phyloP scores from a whole-genome alignment of 2,329 filamentous ascomycete species.

The Colletotrichum sp. region DNA sequence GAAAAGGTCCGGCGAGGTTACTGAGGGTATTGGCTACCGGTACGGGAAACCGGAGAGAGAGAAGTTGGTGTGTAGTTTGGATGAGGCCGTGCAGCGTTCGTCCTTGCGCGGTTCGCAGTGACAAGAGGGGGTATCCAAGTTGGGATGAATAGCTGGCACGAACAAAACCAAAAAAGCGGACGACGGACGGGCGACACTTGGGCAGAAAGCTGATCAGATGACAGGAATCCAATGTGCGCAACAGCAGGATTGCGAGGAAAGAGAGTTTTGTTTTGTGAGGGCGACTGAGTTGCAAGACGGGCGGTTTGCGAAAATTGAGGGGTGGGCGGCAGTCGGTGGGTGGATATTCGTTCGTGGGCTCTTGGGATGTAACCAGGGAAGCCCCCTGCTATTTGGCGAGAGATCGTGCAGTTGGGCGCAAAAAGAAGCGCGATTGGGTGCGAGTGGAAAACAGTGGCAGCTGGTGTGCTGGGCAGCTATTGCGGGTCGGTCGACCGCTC shows the following conservation, averaged over 20 bases:
- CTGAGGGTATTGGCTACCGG: slow-evolving; percentile 4
- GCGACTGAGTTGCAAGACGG: slow-evolving; percentile 7
- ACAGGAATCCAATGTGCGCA: background rate
- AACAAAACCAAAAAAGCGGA: background rate
- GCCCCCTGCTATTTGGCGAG: slow-evolving; percentile 20
- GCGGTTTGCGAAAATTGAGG: slow-evolving; percentile 19
- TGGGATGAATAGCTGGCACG: background rate
- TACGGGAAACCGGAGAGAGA: background rate
- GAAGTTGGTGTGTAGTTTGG: background rate
- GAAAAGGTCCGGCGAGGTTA: slow-evolving; percentile 15
- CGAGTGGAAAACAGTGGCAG: slow-evolving; percentile 15
- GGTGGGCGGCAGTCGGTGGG: slow-evolving; percentile 21
- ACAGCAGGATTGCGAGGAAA: background rate
- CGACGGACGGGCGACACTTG: background rate
- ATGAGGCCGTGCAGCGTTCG: slow-evolving; percentile 10
- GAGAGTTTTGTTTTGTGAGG: background rate
- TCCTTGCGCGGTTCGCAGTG: background rate
- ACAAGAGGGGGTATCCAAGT: background rate
- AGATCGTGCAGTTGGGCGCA: slow-evolving; percentile 23
- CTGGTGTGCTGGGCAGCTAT: slow-evolving; percentile 25
- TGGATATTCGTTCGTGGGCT: slow-evolving; percentile 20
- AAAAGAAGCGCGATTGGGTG: slow-evolving; percentile 23
- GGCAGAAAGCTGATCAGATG: slow-evolving; percentile 10
- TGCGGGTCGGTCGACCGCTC: slow-evolving; percentile 21
- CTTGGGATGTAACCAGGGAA: slow-evolving; percentile 16